phyloP scores from a whole-genome alignment of 2,329 filamentous ascomycete genomes.

The Fusarium luffae region DNA sequence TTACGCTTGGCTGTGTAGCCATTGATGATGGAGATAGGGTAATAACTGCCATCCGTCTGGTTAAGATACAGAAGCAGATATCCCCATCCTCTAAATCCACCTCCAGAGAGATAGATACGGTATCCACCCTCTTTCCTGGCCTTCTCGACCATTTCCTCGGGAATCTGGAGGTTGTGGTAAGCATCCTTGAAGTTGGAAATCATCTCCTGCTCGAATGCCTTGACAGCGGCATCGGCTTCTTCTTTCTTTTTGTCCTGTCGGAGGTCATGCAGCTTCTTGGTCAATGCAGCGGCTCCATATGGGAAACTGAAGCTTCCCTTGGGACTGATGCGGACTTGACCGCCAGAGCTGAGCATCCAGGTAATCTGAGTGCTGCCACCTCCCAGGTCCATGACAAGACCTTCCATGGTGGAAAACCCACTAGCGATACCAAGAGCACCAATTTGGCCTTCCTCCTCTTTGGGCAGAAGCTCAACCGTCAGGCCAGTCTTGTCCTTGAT shows the following conservation, averaged over 20 bases:
- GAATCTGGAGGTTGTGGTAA: slow-evolving; percentile 64
- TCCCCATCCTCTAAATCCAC: slow-evolving; percentile 78
- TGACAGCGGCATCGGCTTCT: slow-evolving; percentile 57
- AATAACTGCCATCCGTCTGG: slow-evolving; percentile 67
- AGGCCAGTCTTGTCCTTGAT: slow-evolving; percentile 69
- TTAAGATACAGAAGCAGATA: slow-evolving; percentile 71
- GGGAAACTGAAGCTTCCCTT: slow-evolving; percentile 72
- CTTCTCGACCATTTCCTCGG: slow-evolving; percentile 58
- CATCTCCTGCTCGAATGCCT: slow-evolving; percentile 62
- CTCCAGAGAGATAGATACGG: slow-evolving; percentile 74
- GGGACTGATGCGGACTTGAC: slow-evolving; percentile 62
- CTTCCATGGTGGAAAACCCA: slow-evolving; percentile 68
- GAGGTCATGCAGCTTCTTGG: slow-evolving; percentile 61
- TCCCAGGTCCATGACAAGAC: slow-evolving; percentile 78
- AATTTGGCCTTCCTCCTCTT: slow-evolving; percentile 73
- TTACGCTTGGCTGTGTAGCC: slow-evolving; percentile 66
- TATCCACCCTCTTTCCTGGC: slow-evolving; percentile 60
- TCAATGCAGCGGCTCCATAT: slow-evolving; percentile 76
- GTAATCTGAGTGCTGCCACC: slow-evolving; percentile 77
- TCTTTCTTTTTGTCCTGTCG: slow-evolving; percentile 51
- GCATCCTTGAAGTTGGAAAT: slow-evolving; percentile 62
- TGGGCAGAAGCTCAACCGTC: slow-evolving; percentile 69
- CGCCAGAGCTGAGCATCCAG: slow-evolving; percentile 67
- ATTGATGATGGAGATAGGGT: slow-evolving; percentile 78
- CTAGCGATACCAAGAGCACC: slow-evolving; percentile 75